Evolutionary conservation across 176 grass and related monocot species (phyloP), one percentile per base, ranked within the genome.

Genomic region (Melocanna baccifera): DNA sequence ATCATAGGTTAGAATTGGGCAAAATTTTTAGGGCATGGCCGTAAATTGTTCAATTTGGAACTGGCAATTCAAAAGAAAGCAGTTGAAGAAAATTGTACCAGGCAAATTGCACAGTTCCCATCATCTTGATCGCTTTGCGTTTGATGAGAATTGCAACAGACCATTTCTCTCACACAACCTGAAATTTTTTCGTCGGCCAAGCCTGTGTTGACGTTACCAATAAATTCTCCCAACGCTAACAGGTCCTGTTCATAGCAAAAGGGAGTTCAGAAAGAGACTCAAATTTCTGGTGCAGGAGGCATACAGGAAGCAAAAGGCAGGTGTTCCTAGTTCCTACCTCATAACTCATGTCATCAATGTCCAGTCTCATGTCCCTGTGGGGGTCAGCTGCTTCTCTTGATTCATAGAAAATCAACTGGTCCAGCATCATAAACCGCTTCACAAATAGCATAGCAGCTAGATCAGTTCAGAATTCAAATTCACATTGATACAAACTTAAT

Each of bases 331-430:
- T 73, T 50, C 71, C 62, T 81, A 94, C 97, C 89, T 99, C 97
- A 55, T 99, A 99, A 66, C 90, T 91, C 97, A 99, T 94, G 71
- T 89, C 82, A 42, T 99, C 97, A 79, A 92, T 84, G 83, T 99
- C 94, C 15, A 99, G 58, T 56, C 91, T 92, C 91, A 99, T 80
- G 39, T 82, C 90, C 85, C 88, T 87, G 77, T 96, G 90, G 39
- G 89, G 93, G 69, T 99, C 97, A 84, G 73, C 87, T 46, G 87
- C 79, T 69, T 77, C 77, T 61, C 87, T 85, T 75, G 91, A 12
- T 78, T 82, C 42, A 28, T 78, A 83, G 25, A 83, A 65, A 25
- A 66, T 55, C 13, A 79, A 67, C 20, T 88, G 88, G 55, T 90
- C 80, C 28, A 86, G 20, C 48, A 85, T 87, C 53, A 82, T 70